A percentile compares a stretch with the other conserved stretches of the same genome.
Conservation (phyloP, 768 basidiomycete genomes). For the Candolleomyces aberdarensis region DNA sequence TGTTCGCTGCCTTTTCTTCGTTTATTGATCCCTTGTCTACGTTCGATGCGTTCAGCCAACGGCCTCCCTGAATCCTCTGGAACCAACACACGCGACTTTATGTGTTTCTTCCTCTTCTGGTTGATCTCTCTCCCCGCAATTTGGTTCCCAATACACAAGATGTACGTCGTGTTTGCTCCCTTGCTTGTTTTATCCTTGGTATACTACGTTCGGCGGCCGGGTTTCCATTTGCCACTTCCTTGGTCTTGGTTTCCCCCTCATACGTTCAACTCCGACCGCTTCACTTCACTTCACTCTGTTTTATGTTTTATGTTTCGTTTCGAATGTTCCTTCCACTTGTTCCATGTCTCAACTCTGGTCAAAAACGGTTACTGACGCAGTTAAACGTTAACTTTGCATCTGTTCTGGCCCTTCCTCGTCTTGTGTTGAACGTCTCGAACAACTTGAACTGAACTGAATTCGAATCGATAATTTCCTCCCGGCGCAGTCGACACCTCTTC, state of each 20-base stretch:
- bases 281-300: no score
- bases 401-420: no score
- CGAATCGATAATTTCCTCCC: neutral
- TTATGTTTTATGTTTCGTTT: neutral
- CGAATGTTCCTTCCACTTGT: no score
- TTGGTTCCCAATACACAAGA: conserved; percentile 81
- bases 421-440: no score
- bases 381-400: neutral
- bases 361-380: neutral
- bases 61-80: conserved; percentile 70
- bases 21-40: no score
- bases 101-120: conserved; percentile 89
- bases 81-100: conserved; percentile 69
- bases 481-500: conserved; percentile 67
- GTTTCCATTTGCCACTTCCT: no score
- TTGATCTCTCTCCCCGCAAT: conserved; percentile 74
- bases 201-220: no score
- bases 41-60: conserved; percentile 45
- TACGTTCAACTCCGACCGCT: no score
- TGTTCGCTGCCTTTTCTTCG: neutral
- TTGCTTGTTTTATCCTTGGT: no score
- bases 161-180: conserved; percentile 40
- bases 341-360: neutral
- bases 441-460: no score
- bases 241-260: neutral